Conservation (phyloP, 1,284 basidiomycete genomes). For the Boletus hoseneyae region DNA sequence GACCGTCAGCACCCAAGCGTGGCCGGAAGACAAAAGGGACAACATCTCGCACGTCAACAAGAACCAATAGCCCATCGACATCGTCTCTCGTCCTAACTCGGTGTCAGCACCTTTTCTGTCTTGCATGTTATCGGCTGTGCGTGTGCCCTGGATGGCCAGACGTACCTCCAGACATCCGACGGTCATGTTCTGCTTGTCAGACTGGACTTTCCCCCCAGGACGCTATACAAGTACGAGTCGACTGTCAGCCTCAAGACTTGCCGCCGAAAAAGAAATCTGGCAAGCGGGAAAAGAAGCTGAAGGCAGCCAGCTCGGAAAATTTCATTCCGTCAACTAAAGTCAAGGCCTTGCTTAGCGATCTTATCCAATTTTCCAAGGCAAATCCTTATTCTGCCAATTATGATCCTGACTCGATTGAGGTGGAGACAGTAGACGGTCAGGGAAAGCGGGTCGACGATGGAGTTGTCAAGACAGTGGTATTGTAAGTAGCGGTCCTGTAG, state of each 20-base stretch:
- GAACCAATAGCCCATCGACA: conserved; percentile 61
- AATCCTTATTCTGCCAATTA: conserved; percentile 88
- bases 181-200: conserved; percentile 76
- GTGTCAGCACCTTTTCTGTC: conserved; percentile 92
- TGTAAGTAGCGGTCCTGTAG: conserved; percentile 51
- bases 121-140: conserved; percentile 73
- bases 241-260: conserved; percentile 39
- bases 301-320: conserved; percentile 52
- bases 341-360: conserved; percentile 71
- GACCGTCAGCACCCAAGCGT: conserved; percentile 52
- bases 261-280: conserved; percentile 57
- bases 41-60: conserved; percentile 62
- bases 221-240: conserved; percentile 73
- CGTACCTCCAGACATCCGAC: conserved; percentile 50
- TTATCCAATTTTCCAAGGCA: conserved; percentile 69
- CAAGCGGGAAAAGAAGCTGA: conserved; percentile 70
- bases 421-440: conserved; percentile 70
- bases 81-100: conserved; percentile 75
- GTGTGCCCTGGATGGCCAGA: conserved; percentile 81
- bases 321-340: conserved; percentile 85
- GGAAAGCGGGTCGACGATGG: conserved; percentile 70
- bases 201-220: conserved; percentile 59
- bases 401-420: conserved; percentile 65
- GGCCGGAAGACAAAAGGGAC: conserved; percentile 57
- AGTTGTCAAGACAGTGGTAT: conserved; percentile 84